Base-by-base conservation (phyloP, 257 asterid genomes). In the Salvia hispanica region DNA sequence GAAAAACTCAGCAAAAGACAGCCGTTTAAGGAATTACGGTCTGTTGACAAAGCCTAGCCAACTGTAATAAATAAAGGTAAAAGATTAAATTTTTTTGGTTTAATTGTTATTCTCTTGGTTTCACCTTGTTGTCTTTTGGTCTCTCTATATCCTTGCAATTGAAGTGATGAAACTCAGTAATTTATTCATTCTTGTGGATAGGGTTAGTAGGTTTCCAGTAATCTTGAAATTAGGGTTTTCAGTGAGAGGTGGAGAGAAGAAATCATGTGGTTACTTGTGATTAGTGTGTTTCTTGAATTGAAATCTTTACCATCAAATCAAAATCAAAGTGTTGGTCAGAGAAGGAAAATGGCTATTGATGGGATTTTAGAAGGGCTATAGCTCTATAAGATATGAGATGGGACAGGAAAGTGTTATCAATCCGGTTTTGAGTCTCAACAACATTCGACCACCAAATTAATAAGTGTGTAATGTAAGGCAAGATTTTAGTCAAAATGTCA, bases 231-330 rank as follows among this genome's bases (percentile, higher is more conserved):
- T 79, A 74, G 83, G 86, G 80, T 79, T 81, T 74, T 7, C 33
- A 50, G 44, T 6, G 55, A 8, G 58, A 57, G 9, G 44, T 2
- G 4, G 40, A 39, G 50, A 10, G 16, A 18, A 18, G 6, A 25
- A 50, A 57, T 34, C 9, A 70, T n/a, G 33, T 50, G 76, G 69
- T 54, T 71, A 51, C 76, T 68, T 45, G 21, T 66, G 71, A 69
- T 54, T 66, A 72, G 62, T 18, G 65, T 73, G 78, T 62, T 77
- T 76, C 78, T 78, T 71, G 75, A 55, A 69, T 76, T 76, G 53
- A 80, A 78, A 79, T 82, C 84, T 71, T 60, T 82, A 84, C 85
- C 90, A 75, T 84, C 90, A 84, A 79, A 84, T 84, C 85, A 83
- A 67, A 7, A 66, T 72, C 71, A 67, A 72, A 1, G 57, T 73